These are phyloP conservation scores for Fusarium verrucosum DNA, from an alignment of 2,329 filamentous ascomycete species.

Conservation along the genomic window DNA sequence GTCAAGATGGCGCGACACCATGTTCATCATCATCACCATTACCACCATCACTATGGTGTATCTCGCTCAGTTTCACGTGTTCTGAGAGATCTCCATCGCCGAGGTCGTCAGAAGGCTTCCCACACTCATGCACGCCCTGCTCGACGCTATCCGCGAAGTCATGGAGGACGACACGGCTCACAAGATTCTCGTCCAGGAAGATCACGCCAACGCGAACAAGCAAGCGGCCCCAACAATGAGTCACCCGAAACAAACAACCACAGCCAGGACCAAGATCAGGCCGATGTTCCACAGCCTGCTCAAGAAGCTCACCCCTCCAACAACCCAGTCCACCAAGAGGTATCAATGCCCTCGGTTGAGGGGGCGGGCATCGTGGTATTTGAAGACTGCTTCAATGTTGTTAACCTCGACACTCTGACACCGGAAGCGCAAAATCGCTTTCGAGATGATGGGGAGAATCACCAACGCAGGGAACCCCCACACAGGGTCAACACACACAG, in stretches of 20 bases:
- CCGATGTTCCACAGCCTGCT: neutral
- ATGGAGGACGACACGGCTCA: neutral
- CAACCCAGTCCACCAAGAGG: neutral
- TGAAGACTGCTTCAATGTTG: fast-evolving
- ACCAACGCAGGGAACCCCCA: too few species aligned
- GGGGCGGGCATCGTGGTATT: neutral
- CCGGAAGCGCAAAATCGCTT: fast-evolving
- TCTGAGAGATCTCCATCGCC: neutral
- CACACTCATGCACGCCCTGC: neutral
- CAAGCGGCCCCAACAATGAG: neutral
- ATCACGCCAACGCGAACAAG: neutral
- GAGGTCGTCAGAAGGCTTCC: neutral
- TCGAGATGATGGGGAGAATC: too few species aligned
- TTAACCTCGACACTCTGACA: fast-evolving
- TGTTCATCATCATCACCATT: neutral
- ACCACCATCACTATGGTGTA: neutral
- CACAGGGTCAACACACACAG: too few species aligned
- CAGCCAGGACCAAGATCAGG: neutral
- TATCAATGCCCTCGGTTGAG: neutral
- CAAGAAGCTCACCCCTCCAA: neutral
- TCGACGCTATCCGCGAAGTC: neutral
- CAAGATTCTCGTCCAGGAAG: neutral
- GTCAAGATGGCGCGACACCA: neutral
- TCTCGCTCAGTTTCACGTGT: too few species aligned
- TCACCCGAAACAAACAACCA: neutral